phyloP scores from a whole-genome alignment of 768 basidiomycete genomes.

The Psilocybe subaeruginosa region DNA sequence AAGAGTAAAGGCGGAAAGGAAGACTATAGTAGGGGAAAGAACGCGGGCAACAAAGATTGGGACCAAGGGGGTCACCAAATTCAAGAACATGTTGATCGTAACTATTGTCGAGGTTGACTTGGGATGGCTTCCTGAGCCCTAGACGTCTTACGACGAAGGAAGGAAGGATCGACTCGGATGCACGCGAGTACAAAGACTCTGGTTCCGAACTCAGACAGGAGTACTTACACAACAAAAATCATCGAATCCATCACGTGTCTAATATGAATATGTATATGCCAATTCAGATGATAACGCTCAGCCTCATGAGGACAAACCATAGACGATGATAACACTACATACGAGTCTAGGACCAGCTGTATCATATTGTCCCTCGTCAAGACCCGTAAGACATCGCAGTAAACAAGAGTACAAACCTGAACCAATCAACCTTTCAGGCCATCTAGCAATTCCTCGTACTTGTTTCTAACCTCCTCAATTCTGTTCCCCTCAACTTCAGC shows the following conservation, averaged over 20 bases:
- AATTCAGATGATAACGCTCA: background rate
- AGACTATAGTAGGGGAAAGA: constrained; percentile 67
- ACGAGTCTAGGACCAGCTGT: background rate
- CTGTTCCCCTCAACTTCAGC: constrained; percentile 53
- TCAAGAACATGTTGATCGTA: constrained; percentile 13
- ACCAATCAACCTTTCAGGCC: constrained; percentile 25
- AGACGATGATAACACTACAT: background rate
- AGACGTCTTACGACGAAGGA: constrained; percentile 18
- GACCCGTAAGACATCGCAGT: background rate
- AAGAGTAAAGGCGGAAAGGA: constrained; percentile 65
- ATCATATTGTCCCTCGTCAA: background rate
- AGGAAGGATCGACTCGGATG: constrained; percentile 7
- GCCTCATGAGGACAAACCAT: background rate
- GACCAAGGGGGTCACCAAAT: constrained; percentile 19
- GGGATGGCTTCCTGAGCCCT: constrained; percentile 20
- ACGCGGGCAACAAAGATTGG: constrained; percentile 63
- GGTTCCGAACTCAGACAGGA: constrained; percentile 7
- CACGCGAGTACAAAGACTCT: constrained; percentile 5
- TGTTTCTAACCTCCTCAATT: constrained; percentile 57
- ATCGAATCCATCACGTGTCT: constrained; percentile 6
- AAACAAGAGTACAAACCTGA: background rate
- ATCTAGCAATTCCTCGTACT: constrained; percentile 56
- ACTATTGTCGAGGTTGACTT: constrained; percentile 14
- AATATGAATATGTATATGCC: background rate
- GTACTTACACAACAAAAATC: background rate